Percentiles rank a stretch among this genome's conserved stretches.
These are phyloP conservation scores for Aspergillus sojae DNA, from an alignment of 2,329 filamentous ascomycete species.

Conservation along the genomic window DNA sequence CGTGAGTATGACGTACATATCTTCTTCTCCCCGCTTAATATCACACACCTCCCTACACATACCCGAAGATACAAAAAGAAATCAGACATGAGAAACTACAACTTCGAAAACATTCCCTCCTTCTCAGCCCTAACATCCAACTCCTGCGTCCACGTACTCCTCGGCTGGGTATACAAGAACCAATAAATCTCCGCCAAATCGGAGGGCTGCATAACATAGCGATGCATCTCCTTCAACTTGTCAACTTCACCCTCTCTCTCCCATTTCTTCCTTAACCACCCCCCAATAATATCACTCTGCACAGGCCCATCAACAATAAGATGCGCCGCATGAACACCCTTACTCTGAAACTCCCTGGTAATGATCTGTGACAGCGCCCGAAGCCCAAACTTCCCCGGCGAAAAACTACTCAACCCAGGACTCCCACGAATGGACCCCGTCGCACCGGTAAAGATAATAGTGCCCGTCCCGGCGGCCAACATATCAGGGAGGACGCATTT, in stretches of 20 bases:
- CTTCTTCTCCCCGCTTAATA: neutral
- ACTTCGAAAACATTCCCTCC: slow-evolving; percentile 22
- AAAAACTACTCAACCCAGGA: slow-evolving; percentile 17
- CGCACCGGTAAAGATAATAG: slow-evolving; percentile 20
- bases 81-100: slow-evolving; percentile 6
- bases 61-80: no score
- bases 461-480: slow-evolving; percentile 11
- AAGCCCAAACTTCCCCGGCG: slow-evolving; percentile 21
- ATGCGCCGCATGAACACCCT: slow-evolving; percentile 20
- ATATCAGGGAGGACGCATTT: slow-evolving; percentile 20
- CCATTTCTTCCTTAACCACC: slow-evolving; percentile 14
- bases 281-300: slow-evolving; percentile 19
- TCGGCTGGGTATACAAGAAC: slow-evolving; percentile 19
- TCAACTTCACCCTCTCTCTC: slow-evolving; percentile 14
- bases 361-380: slow-evolving; percentile 19
- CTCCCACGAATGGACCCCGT: slow-evolving; percentile 19
- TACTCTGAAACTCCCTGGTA: slow-evolving; percentile 18
- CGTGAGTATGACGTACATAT: neutral
- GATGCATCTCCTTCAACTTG: slow-evolving; percentile 16
- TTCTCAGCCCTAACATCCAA: slow-evolving; percentile 20
- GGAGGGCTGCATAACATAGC: slow-evolving; percentile 21
- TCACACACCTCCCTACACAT: no score
- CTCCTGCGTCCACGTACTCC: slow-evolving; percentile 24
- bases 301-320: slow-evolving; percentile 21
- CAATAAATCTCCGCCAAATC: slow-evolving; percentile 20